Percentiles rank a stretch among this genome's conserved stretches.
Conservation (phyloP, 352 stramenopile species). For the Globisporangium camurandrum region DNA sequence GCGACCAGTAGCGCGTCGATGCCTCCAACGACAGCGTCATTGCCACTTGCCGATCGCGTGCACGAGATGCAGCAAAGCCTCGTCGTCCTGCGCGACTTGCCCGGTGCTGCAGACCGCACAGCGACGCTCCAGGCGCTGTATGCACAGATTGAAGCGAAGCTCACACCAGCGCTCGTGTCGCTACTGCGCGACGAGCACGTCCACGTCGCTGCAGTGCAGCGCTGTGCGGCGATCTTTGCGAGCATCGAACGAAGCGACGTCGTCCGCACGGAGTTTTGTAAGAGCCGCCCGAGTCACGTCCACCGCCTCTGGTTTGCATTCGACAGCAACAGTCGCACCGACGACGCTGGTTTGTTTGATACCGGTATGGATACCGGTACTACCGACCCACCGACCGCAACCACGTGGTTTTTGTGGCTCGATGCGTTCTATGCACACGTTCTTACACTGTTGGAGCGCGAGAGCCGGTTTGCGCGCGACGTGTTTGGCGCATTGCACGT, state of each 20-base stretch:
- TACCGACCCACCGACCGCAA: slow-evolving; percentile 14
- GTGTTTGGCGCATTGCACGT: slow-evolving; percentile 35
- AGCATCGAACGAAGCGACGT: slow-evolving; percentile 41
- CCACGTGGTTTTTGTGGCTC: slow-evolving; percentile 21
- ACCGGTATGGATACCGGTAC: background rate
- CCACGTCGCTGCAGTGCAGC: slow-evolving; percentile 31
- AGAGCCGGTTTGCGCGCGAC: slow-evolving; percentile 29
- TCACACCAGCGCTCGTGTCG: slow-evolving; percentile 36
- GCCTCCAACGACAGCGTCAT: background rate
- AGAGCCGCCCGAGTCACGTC: slow-evolving; percentile 28
- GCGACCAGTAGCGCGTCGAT: background rate
- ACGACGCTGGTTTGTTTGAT: too few species aligned
- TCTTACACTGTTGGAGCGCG: slow-evolving; percentile 43
- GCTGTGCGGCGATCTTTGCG: slow-evolving; percentile 38
- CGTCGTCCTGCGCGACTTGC: slow-evolving; percentile 51
- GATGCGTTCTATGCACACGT: slow-evolving; percentile 51
- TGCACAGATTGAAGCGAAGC: slow-evolving; percentile 40
- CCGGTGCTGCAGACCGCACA: slow-evolving; percentile 42
- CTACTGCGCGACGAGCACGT: slow-evolving; percentile 32
- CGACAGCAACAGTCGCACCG: background rate
- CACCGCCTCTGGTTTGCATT: slow-evolving; percentile 58
- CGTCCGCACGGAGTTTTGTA: slow-evolving; percentile 40
- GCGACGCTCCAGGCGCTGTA: slow-evolving; percentile 45
- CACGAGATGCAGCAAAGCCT: slow-evolving; percentile 59
- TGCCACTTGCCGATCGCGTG: slow-evolving; percentile 38